Evolutionary conservation across 192 early-diverging fungal species (phyloP), one percentile per base, ranked within the genome.

Genomic region (Paraglomus brasilianum): DNA sequence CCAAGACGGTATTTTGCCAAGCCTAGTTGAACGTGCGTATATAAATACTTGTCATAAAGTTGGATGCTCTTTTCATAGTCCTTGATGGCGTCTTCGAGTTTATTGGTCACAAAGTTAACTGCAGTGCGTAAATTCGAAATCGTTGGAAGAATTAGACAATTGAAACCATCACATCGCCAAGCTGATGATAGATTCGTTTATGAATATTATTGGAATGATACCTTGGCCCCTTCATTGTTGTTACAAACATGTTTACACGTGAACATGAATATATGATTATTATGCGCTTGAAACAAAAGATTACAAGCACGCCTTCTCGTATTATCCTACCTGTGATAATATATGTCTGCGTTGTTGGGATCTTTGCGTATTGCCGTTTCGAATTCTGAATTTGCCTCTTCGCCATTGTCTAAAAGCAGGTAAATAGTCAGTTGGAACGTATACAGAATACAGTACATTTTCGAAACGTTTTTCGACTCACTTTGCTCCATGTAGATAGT

Each of bases 1-100:
- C 92, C 94, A 7, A 89, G 71, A 81, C 95, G 95, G 83, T 97
- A 96, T 74, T 91, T 88, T n/a, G 89, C 85, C 46, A 98, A 93
- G 45, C 89, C 96, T 40, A 96, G 78, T 81, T 99, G 97, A 66
- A 99, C 96, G 72, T 96, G 89, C 8, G 92, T 89, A 70, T 92
- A 96, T 3, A 98, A 89, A 73, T 93, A 93, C 22, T 81, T 80
- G 19, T 80, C 78, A 71, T 98, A 92, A 30, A 97, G 83, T 56
- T 85, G 78, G 43, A 95, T 83, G 21, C 87, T 88, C 49, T 91
- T 85, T 57, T 79, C 80, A 75, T 97, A 99, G 72, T 98, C 93
- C 38, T 88, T 85, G 52, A 93, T 82, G 19, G 95, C 95, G 9
- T 82, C 83, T 14, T 80, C 78, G 69, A 90, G 90, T 67, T 96